Conservation (phyloP, 1,284 basidiomycete genomes). For the Cryptococcus depauperatus region DNA sequence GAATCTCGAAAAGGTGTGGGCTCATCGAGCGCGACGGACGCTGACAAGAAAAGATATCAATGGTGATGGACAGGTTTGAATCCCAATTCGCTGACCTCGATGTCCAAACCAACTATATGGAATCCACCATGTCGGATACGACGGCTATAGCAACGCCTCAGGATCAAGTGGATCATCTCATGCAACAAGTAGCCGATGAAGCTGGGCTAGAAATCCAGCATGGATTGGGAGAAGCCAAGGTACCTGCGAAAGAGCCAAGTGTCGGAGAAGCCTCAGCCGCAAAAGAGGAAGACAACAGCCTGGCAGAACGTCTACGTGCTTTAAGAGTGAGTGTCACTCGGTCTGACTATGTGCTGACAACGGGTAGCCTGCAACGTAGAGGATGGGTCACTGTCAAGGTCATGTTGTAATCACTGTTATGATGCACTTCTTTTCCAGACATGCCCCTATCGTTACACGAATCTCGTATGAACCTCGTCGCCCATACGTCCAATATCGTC, state of each 20-base stretch:
- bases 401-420: conserved; percentile 5
- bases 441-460: no score
- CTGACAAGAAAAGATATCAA: conserved; percentile 65
- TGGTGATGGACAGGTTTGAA: conserved; percentile 99
- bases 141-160: conserved; percentile 91
- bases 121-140: conserved; percentile 88
- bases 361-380: conserved; percentile 11
- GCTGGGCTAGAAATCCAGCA: conserved; percentile 93
- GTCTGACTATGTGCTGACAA: conserved; percentile 1
- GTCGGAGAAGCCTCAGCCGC: conserved; percentile 49
- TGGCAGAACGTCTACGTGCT: conserved; percentile 36
- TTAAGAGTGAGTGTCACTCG: conserved; percentile 30
- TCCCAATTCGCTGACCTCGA: conserved; percentile 92
- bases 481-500: conserved; percentile 13
- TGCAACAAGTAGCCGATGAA: conserved; percentile 94
- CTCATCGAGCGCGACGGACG: not conserved
- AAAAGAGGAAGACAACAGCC: conserved; percentile 36
- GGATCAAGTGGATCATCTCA: conserved; percentile 88
- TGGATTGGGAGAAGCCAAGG: conserved; percentile 65
- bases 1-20: conserved; percentile 82
- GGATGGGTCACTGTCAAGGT: conserved; percentile 7
- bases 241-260: conserved; percentile 35
- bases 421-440: conserved; percentile 11
- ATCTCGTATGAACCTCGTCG: conserved; percentile 4
- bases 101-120: conserved; percentile 97